Percentiles rank a stretch among this genome's conserved stretches.
These are phyloP conservation scores for Rhypophila decipiens DNA, from an alignment of 495 filamentous ascomycete species.

Conservation along the genomic window DNA sequence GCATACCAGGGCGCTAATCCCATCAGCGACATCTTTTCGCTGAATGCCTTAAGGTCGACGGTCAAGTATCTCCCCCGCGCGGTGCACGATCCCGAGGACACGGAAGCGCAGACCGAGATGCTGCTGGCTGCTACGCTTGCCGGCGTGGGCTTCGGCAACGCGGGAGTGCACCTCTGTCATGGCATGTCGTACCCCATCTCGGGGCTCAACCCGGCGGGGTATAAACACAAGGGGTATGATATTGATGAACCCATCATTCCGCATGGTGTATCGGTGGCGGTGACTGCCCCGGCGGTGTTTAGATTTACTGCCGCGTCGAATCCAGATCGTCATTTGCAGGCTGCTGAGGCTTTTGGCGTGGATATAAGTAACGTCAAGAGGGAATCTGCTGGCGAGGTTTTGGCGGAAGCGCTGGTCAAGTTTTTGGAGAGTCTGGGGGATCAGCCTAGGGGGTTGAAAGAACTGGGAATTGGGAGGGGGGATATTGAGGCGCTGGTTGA, in stretches of 20 bases:
- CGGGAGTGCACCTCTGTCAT: slow-evolving; percentile 94
- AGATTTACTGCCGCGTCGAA: slow-evolving; percentile 85
- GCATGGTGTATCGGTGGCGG: slow-evolving; percentile 91
- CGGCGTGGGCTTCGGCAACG: slow-evolving; percentile 95
- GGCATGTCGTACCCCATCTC: slow-evolving; percentile 95
- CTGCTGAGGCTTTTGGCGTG: slow-evolving; percentile 86
- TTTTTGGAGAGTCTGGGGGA: slow-evolving; percentile 81
- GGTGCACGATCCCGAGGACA: slow-evolving; percentile 79
- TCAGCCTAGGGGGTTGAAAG: slow-evolving; percentile 81
- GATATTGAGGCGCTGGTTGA: slow-evolving; percentile 82
- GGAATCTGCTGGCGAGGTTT: slow-evolving; percentile 79
- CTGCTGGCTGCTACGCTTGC: slow-evolving; percentile 88
- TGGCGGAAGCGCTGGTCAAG: slow-evolving; percentile 69
- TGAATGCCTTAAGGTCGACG: slow-evolving; percentile 71
- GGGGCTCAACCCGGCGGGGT: slow-evolving; percentile 76
- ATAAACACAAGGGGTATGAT: slow-evolving; percentile 78
- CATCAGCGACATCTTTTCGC: slow-evolving; percentile 91
- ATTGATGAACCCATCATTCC: slow-evolving; percentile 76
- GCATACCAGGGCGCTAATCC: slow-evolving; percentile 97
- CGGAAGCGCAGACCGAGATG: slow-evolving; percentile 90
- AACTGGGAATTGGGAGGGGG: slow-evolving; percentile 65
- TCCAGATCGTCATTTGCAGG: slow-evolving; percentile 81
- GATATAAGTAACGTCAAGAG: slow-evolving; percentile 79
- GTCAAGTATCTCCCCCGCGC: slow-evolving; percentile 88
- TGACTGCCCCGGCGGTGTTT: slow-evolving; percentile 92